A percentile compares a stretch with the other conserved stretches of the same genome.
Evolutionary conservation across 78 protist species (phyloP).

Genomic region (Pigoraptor vietnamica): DNA sequence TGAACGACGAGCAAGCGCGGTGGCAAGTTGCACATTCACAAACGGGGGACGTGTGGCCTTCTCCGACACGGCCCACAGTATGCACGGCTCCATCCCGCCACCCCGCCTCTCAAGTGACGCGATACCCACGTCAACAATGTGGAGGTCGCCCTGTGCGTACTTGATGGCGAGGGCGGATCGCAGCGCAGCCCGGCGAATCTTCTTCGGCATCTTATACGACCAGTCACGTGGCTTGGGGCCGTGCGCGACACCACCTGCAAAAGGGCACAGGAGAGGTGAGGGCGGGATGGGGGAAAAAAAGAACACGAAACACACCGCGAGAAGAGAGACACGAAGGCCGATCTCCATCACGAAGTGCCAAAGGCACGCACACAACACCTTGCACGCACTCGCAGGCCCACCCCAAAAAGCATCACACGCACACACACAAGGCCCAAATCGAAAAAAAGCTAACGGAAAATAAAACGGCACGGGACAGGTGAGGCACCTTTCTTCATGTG

Average conservation of each 20-base stretch:
- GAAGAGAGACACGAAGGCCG: too few relatives aligned
- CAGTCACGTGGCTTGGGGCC: slow-evolving; percentile 21
- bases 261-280: background rate
- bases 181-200: slow-evolving; percentile 9
- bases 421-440: too few relatives aligned
- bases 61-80: background rate
- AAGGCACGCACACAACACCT: background rate
- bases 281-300: background rate
- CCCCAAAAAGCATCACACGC: too few relatives aligned
- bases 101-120: too few relatives aligned
- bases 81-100: background rate
- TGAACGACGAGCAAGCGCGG: too few relatives aligned
- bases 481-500: background rate
- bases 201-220: background rate
- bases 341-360: background rate
- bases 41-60: background rate
- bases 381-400: too few relatives aligned
- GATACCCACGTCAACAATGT: background rate
- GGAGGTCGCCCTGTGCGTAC: background rate
- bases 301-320: background rate
- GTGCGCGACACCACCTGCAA: slow-evolving; percentile 22
- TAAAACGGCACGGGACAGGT: too few relatives aligned
- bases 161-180: slow-evolving; percentile 1
- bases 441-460: too few relatives aligned
- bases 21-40: too few relatives aligned